These are phyloP conservation scores for Macrophomina tecta DNA, from an alignment of 2,329 filamentous ascomycete species.

Conservation along the genomic window DNA sequence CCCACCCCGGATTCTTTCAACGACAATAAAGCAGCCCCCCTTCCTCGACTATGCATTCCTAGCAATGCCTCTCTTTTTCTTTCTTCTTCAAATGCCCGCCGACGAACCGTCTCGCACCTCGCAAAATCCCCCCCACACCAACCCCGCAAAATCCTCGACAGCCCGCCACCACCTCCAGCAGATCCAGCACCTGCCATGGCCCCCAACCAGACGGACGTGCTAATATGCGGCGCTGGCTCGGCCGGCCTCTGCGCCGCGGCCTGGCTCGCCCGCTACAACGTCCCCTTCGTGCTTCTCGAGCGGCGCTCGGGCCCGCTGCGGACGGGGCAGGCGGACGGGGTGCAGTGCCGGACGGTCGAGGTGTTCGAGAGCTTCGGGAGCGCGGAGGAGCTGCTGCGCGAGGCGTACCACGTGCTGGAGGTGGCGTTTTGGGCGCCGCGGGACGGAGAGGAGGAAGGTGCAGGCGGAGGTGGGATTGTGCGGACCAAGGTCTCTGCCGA, in stretches of 20 bases:
- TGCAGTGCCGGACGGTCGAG: constrained; percentile 71
- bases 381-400: constrained; percentile 66
- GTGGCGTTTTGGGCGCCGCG: constrained; percentile 56
- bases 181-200: background rate
- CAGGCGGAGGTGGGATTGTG: constrained; percentile 45
- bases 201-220: constrained; percentile 42
- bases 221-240: constrained; percentile 67
- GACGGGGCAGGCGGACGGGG: constrained; percentile 68
- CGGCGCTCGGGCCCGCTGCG: constrained; percentile 60
- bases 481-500: constrained; percentile 59
- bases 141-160: background rate
- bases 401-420: constrained; percentile 71
- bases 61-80: no score
- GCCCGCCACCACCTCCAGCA: background rate
- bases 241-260: constrained; percentile 66
- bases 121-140: no score
- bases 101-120: no score
- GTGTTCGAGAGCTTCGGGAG: constrained; percentile 77
- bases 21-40: background rate
- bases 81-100: no score
- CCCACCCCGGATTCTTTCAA: background rate
- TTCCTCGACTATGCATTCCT: no score
- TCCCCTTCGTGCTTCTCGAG: constrained; percentile 65
- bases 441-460: constrained; percentile 31
- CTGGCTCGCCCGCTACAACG: constrained; percentile 65